Conservation (phyloP, 1,284 basidiomycete species). For the Chiua sp. region DNA sequence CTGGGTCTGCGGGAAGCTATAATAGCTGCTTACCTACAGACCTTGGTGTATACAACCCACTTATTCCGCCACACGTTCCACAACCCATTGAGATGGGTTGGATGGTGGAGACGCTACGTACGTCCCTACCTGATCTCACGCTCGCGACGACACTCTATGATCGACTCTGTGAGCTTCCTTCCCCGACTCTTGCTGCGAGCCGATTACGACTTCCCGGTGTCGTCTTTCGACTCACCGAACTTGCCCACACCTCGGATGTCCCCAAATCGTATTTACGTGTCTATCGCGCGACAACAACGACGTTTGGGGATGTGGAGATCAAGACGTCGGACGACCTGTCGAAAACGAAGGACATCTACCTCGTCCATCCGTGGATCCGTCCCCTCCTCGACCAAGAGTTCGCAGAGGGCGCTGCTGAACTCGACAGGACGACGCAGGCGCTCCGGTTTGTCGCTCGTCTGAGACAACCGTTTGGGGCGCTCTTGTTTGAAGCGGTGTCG, state of each 20-base stretch:
- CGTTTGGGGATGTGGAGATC: conserved; percentile 6
- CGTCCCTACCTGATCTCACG: conserved; percentile 1
- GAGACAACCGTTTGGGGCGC: conserved; percentile 9
- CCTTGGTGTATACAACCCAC: conserved; percentile 5
- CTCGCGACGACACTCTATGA: neutral
- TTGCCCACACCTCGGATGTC: neutral
- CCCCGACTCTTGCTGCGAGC: neutral
- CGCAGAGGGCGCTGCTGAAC: neutral
- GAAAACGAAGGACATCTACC: neutral
- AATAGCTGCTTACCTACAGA: conserved; percentile 14
- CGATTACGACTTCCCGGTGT: conserved; percentile 12
- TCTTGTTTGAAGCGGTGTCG: conserved; percentile 2
- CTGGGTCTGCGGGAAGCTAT: neutral
- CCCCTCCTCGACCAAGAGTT: conserved; percentile 11
- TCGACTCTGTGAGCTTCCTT: neutral
- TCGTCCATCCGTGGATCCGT: conserved; percentile 12
- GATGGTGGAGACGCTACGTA: neutral
- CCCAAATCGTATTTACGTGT: neutral
- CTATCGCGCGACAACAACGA: neutral
- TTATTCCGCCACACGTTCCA: conserved; percentile 6
- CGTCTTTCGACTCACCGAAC: neutral
- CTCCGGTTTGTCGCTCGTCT: conserved; percentile 4
- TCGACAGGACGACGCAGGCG: conserved; percentile 1
- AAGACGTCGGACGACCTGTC: neutral
- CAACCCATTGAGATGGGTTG: neutral